These are phyloP conservation scores for Corrigiola litoralis DNA, from an alignment of 179 eudicot genomes.

Conservation along the genomic window DNA sequence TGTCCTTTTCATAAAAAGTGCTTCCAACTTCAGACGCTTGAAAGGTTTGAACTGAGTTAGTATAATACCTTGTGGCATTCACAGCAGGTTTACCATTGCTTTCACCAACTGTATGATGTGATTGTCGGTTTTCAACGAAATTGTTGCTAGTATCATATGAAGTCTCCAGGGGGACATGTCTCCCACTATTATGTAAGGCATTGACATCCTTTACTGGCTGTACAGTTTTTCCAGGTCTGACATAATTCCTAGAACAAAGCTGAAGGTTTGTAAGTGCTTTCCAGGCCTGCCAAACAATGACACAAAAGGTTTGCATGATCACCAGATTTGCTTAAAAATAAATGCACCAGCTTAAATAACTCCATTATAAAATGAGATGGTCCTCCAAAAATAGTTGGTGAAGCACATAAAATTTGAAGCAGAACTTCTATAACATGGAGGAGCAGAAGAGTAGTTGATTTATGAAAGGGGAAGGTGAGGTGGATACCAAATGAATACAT, in stretches of 20 bases:
- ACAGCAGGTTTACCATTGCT: conserved; percentile 21
- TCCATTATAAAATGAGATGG: background rate
- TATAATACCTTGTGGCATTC: conserved; percentile 24
- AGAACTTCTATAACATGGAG: background rate
- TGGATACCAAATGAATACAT: background rate
- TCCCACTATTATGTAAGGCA: conserved; percentile 29
- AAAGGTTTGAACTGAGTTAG: conserved; percentile 21
- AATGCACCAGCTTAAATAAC: background rate
- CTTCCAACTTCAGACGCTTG: conserved; percentile 31
- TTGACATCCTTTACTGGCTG: conserved; percentile 40
- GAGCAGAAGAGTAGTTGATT: background rate
- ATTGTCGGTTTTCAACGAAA: conserved; percentile 29
- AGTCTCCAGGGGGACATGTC: conserved; percentile 24
- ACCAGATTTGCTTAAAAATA: conserved; percentile 2
- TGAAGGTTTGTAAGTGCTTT: conserved; percentile 61
- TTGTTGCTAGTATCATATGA: conserved; percentile 24
- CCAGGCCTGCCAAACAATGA: conserved; percentile 69
- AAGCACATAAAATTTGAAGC: background rate
- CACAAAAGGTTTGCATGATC: conserved; percentile 4
- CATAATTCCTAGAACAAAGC: conserved; percentile 48
- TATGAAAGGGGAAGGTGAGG: background rate
- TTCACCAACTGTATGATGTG: conserved; percentile 28
- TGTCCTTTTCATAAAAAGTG: conserved; percentile 22
- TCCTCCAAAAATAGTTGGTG: background rate
- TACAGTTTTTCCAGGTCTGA: conserved; percentile 61